These are phyloP conservation scores for Colletotrichum navitas DNA, from an alignment of 2,329 filamentous ascomycete genomes.

Conservation along the genomic window DNA sequence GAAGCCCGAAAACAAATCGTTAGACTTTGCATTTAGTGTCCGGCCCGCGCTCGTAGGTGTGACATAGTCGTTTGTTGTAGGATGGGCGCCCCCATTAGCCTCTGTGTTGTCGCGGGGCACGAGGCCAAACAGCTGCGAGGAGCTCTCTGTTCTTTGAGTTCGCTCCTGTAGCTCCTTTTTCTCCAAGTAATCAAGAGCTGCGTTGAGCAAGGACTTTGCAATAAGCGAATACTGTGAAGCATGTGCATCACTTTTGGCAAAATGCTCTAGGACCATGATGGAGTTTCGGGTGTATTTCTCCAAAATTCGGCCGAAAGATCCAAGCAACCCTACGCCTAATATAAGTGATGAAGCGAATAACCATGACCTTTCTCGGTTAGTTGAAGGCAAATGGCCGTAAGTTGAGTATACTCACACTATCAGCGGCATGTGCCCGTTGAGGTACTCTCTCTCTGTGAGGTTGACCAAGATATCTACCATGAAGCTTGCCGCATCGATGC, in stretches of 20 bases:
- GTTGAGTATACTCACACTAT: conserved; percentile 59
- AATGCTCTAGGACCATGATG: conserved; percentile 62
- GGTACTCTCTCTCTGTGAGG: conserved; percentile 56
- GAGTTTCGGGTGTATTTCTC: conserved; percentile 64
- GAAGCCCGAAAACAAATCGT: conserved; percentile 36
- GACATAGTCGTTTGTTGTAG: conserved; percentile 35
- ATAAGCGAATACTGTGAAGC: conserved; percentile 67
- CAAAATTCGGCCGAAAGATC: conserved; percentile 64
- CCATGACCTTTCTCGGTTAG: conserved; percentile 58
- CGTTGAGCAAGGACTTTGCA: conserved; percentile 62
- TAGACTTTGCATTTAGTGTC: not conserved
- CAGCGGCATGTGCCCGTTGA: conserved; percentile 62
- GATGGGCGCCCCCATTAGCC: conserved; percentile 16
- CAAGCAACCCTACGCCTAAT: conserved; percentile 63
- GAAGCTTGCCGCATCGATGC: conserved; percentile 66
- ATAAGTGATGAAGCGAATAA: conserved; percentile 66
- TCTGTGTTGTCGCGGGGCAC: conserved; percentile 51
- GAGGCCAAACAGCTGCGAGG: conserved; percentile 65
- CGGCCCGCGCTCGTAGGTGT: conserved; percentile 5
- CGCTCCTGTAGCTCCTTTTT: conserved; percentile 61
- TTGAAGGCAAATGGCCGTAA: rapidly evolving
- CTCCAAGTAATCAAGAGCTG: conserved; percentile 61
- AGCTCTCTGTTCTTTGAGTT: conserved; percentile 61
- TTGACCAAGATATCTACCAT: conserved; percentile 64
- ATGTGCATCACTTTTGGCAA: conserved; percentile 63